A percentile compares a stretch with the other conserved stretches of the same genome.
Evolutionary conservation across 2,329 filamentous ascomycete species (phyloP).

Genomic region (Pseudocercospora fijiensis): DNA sequence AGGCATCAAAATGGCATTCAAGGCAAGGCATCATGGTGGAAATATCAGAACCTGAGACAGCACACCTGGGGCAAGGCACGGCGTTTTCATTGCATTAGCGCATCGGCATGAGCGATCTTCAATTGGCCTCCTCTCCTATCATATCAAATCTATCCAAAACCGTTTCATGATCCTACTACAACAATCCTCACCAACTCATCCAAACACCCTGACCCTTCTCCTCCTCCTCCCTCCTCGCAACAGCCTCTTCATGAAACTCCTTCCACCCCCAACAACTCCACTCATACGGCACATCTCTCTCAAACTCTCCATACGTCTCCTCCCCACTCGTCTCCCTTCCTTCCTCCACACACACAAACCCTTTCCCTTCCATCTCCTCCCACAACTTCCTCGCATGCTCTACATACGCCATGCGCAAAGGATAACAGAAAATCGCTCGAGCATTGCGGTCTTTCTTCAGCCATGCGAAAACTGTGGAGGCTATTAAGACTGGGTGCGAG

Average conservation of each 20-base stretch:
- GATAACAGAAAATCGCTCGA: constrained; percentile 43
- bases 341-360: constrained; percentile 40
- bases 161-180: background rate
- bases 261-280: constrained; percentile 45
- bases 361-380: constrained; percentile 40
- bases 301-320: constrained; percentile 40
- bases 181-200: constrained; percentile 1
- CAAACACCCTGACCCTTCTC: constrained; percentile 3
- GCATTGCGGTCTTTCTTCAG: constrained; percentile 34
- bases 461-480: constrained; percentile 40
- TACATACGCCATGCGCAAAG: constrained; percentile 45
- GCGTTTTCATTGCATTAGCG: background rate
- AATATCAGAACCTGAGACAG: background rate
- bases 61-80: background rate
- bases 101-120: background rate
- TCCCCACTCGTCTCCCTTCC: constrained; percentile 35
- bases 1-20: background rate
- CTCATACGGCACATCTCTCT: constrained; percentile 37
- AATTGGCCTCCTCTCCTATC: background rate
- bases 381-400: constrained; percentile 46
- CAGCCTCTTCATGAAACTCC: constrained; percentile 12
- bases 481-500: constrained; percentile 44
- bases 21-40: background rate
- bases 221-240: constrained; percentile 5
- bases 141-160: background rate